Percentiles rank a stretch among this genome's conserved stretches.
Conservation (phyloP, 441 rosid species). For the Gossypium trilobum region DNA sequence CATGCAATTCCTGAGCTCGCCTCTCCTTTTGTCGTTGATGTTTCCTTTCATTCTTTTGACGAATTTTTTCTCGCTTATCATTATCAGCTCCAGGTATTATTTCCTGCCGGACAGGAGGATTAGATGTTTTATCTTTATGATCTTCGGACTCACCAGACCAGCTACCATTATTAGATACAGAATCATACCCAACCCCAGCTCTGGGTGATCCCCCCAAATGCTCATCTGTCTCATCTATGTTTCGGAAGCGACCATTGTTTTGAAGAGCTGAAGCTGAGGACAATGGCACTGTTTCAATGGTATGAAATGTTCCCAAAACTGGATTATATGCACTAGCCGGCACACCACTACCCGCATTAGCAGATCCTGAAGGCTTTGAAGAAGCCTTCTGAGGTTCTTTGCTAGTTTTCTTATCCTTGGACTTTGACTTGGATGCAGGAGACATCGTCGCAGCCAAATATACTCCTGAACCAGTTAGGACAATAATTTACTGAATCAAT, state of each 20-base stretch:
- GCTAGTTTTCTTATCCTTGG: neutral
- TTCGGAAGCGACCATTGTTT: constrained; percentile 46
- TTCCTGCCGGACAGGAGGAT: constrained; percentile 36
- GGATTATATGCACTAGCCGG: constrained; percentile 66
- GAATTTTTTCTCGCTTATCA: constrained; percentile 64
- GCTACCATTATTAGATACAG: constrained; percentile 68
- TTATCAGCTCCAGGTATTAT: constrained; percentile 50
- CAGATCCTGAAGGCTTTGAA: constrained; percentile 35
- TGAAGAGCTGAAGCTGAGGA: constrained; percentile 35
- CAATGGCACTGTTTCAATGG: constrained; percentile 40
- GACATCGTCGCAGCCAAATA: no score
- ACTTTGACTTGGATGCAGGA: no score
- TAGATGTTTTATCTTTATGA: constrained; percentile 48
- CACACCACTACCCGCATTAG: constrained; percentile 31
- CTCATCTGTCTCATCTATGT: constrained; percentile 59
- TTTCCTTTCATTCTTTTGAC: constrained; percentile 76
- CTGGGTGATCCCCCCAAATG: constrained; percentile 33
- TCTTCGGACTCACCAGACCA: constrained; percentile 86
- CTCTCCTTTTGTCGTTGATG: constrained; percentile 80
- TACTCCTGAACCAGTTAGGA: neutral
- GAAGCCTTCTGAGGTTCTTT: constrained; percentile 41
- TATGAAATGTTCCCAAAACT: constrained; percentile 49
- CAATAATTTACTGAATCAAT: neutral
- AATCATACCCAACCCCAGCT: constrained; percentile 51
- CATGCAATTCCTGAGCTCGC: constrained; percentile 73